phyloP scores from a whole-genome alignment of 1,284 basidiomycete species.

The Salmacisia buchloeana region DNA sequence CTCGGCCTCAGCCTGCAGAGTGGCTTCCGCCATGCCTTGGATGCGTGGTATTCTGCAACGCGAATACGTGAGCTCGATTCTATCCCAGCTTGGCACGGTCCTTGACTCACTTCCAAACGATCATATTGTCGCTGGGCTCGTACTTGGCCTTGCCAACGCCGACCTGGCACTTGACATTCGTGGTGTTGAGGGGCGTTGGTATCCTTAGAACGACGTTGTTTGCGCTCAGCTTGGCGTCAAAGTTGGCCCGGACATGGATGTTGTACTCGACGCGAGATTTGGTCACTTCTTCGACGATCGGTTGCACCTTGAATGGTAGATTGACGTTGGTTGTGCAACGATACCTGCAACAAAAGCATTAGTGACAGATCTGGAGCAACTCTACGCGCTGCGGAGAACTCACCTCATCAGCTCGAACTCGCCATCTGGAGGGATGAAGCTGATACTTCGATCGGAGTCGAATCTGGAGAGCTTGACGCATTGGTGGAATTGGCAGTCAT shows the following conservation, averaged over 20 bases:
- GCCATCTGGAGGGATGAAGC: slow-evolving; percentile 95
- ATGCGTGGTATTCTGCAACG: slow-evolving; percentile 72
- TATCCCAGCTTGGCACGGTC: background rate
- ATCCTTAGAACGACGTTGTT: slow-evolving; percentile 87
- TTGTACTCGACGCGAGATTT: slow-evolving; percentile 87
- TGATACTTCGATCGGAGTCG: slow-evolving; percentile 84
- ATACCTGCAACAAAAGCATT: slow-evolving; percentile 56
- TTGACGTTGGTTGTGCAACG: slow-evolving; percentile 93
- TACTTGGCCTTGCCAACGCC: slow-evolving; percentile 94
- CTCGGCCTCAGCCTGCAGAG: slow-evolving; percentile 74
- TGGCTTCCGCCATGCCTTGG: slow-evolving; percentile 85
- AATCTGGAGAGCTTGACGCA: slow-evolving; percentile 93
- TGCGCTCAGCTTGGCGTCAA: slow-evolving; percentile 84
- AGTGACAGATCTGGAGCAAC: background rate
- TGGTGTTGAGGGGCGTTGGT: slow-evolving; percentile 91
- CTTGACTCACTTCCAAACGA: slow-evolving; percentile 86
- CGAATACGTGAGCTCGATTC: background rate
- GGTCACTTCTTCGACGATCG: slow-evolving; percentile 85
- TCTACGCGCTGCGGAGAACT: slow-evolving; percentile 15
- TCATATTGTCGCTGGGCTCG: slow-evolving; percentile 85
- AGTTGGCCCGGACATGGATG: slow-evolving; percentile 79
- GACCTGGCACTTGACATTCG: slow-evolving; percentile 83
- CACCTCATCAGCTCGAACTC: slow-evolving; percentile 94
- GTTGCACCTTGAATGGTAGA: slow-evolving; percentile 80
- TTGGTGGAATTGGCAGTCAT: slow-evolving; percentile 98